Evolutionary conservation across 208 protist species (phyloP), one percentile per base, ranked within the genome.

Genomic region (Leishmania lainsoni): DNA sequence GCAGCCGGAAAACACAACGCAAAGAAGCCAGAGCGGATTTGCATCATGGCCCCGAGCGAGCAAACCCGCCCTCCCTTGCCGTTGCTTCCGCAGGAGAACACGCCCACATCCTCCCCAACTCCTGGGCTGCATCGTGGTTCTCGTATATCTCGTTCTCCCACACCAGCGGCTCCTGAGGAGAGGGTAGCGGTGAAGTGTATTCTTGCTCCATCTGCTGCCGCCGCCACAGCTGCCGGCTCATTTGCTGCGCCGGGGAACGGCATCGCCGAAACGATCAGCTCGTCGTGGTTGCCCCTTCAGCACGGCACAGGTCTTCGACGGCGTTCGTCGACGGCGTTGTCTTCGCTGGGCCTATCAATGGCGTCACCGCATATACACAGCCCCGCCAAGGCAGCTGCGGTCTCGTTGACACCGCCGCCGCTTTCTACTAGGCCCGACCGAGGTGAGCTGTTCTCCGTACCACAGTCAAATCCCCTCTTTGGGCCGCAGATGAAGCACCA

Each of bases 201-300:
- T 45, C 45, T 78, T 20, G 56, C 75, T 12, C 75, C 75, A 5
- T 70, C 75, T 20, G 75, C 75, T 26, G 75, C 56, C 32, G 59
- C 61, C 26, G 75, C 74, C 10, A 56, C 22, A 6, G 74, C 39
- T 26, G 75, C 29, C 20, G 3, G 32, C 5, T 5, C 16, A 32
- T 4, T n/a, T 14, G 26, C 29, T 42, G 29, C 72, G 32, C n/a
- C 10, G 72, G 17, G 2, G 16, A 8, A 22, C 48, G 16, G 48
- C n/a, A 56, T 10, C 14, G 48, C 3, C 26, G 45, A 39, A 26
- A 29, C 4, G n/a, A 9, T 14, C 45, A 35, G 14, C 70, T 9
- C 10, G 52, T n/a, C 70, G 3, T 20, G 52, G 45, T 10, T 20
- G 70, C 48, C 70, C 22, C 48, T 75, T 5, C 45, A 14, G 32